Conservation (phyloP, 352 stramenopile genomes). For the Blastocystis sp. region DNA sequence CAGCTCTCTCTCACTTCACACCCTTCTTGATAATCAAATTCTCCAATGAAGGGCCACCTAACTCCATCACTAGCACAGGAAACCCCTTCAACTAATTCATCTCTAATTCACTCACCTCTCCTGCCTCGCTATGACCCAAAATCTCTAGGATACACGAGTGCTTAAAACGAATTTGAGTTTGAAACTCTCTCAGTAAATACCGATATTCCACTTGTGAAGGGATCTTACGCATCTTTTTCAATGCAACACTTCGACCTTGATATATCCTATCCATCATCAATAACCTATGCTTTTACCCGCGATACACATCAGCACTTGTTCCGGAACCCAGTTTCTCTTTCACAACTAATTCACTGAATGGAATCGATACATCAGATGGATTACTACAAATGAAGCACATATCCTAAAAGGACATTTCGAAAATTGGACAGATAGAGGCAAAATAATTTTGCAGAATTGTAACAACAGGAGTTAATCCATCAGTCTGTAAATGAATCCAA, state of each 20-base stretch:
- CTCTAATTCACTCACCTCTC: background rate
- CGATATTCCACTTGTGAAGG: slow-evolving; percentile 13
- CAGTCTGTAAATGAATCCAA: background rate
- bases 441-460: slow-evolving; percentile 29
- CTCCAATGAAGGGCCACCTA: slow-evolving; percentile 20
- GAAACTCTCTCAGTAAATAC: slow-evolving; percentile 43
- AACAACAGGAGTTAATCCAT: slow-evolving; percentile 14
- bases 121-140: slow-evolving; percentile 19
- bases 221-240: slow-evolving; percentile 54
- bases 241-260: background rate
- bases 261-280: background rate
- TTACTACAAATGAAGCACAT: background rate
- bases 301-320: slow-evolving; percentile 15
- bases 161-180: slow-evolving; percentile 58
- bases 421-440: background rate
- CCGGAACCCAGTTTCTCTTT: slow-evolving; percentile 29
- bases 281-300: background rate
- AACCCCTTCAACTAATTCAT: background rate
- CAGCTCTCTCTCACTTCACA: slow-evolving; percentile 26
- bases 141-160: slow-evolving; percentile 46
- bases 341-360: slow-evolving; percentile 5
- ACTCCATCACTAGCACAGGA: slow-evolving; percentile 38
- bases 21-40: slow-evolving; percentile 23
- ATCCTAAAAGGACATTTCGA: slow-evolving; percentile 6
- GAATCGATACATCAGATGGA: slow-evolving; percentile 43